A percentile compares a stretch with the other conserved stretches of the same genome.
These are phyloP conservation scores for Lepidium didymum DNA, from an alignment of 345 rosid genomes.

Conservation along the genomic window DNA sequence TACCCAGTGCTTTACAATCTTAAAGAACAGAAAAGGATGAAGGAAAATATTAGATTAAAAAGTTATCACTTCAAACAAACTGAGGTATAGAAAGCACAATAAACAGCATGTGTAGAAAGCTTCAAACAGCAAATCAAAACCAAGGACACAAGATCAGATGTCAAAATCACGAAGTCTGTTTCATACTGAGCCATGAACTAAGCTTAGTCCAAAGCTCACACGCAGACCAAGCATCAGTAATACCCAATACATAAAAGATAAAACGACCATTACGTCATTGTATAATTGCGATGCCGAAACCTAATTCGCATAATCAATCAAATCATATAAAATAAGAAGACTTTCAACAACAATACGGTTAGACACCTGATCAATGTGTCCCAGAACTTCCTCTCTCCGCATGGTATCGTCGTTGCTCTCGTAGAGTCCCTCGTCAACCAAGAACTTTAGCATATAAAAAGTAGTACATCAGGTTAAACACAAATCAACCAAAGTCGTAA, in stretches of 20 bases:
- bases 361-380: conserved; percentile 56
- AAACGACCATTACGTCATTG: not conserved
- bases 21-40: not conserved
- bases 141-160: not conserved
- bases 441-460: conserved; percentile 30
- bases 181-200: not conserved
- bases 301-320: not conserved
- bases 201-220: not conserved
- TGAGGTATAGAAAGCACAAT: not conserved
- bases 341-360: not conserved
- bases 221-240: not conserved
- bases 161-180: not conserved
- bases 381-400: conserved; percentile 64
- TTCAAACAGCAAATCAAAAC: not conserved
- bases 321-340: not conserved
- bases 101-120: not conserved
- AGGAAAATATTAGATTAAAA: not conserved
- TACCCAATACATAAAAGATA: not conserved
- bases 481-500: not conserved
- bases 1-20: conserved; percentile 87
- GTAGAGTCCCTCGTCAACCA: conserved; percentile 63
- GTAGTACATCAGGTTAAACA: not conserved
- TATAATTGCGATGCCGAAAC: not conserved
- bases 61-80: not conserved
- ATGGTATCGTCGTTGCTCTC: conserved; percentile 74